Evolutionary conservation across 2,329 filamentous ascomycete genomes (phyloP).

Genomic region (Dothideomycetidae sp.): DNA sequence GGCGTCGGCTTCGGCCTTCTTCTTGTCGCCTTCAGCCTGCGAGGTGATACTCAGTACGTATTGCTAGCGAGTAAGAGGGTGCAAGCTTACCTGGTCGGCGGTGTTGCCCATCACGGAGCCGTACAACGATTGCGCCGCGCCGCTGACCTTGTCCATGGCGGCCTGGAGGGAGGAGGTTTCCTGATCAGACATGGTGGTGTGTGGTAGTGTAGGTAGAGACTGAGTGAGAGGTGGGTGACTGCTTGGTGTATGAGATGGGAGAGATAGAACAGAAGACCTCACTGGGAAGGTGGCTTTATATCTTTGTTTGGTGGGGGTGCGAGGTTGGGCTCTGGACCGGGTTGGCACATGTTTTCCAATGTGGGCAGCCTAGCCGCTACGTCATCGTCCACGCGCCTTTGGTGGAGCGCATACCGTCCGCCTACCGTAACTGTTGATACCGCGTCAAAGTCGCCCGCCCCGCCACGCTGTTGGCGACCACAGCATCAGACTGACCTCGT

Average conservation of each 20-base stretch:
- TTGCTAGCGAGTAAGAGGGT: neutral
- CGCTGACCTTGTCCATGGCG: conserved; percentile 50
- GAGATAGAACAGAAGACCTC: too few species aligned
- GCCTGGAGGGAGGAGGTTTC: conserved; percentile 63
- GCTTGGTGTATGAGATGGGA: neutral
- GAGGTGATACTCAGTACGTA: conserved; percentile 17
- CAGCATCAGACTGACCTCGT: too few species aligned
- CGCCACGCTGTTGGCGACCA: too few species aligned
- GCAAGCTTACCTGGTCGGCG: conserved; percentile 42
- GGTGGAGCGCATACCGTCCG: too few species aligned
- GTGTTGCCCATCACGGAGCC: conserved; percentile 60
- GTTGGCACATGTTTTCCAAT: too few species aligned
- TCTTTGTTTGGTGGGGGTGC: too few species aligned
- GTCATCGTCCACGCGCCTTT: too few species aligned
- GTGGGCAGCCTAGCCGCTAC: too few species aligned
- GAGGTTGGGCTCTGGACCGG: too few species aligned
- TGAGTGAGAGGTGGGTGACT: neutral
- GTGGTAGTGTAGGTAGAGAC: conserved; percentile 7
- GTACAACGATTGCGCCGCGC: conserved; percentile 56
- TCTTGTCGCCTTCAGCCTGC: conserved; percentile 44
- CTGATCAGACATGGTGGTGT: conserved; percentile 37
- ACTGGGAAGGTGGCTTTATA: too few species aligned
- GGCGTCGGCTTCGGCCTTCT: conserved; percentile 49
- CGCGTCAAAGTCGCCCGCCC: too few species aligned
- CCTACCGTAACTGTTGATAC: too few species aligned